These are phyloP conservation scores for Coemansia sp. DNA, from an alignment of 192 early-diverging fungal species.

Conservation along the genomic window DNA sequence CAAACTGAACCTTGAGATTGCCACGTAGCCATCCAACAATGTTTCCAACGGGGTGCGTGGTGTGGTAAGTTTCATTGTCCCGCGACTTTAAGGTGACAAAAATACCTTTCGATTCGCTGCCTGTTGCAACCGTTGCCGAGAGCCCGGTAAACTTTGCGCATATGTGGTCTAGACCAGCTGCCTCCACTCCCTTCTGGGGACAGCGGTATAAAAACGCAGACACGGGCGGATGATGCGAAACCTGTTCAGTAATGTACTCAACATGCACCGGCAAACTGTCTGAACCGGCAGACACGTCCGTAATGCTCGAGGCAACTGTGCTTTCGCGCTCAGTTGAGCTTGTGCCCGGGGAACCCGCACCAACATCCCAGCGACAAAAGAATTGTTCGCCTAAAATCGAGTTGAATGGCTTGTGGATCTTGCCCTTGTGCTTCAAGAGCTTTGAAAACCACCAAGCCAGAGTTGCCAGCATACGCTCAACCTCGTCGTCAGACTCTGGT, in stretches of 20 bases:
- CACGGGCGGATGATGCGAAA: constrained; percentile 63
- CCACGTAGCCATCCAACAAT: constrained; percentile 71
- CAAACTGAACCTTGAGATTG: constrained; percentile 61
- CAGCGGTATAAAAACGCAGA: constrained; percentile 67
- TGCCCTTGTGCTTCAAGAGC: constrained; percentile 63
- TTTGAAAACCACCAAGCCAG: constrained; percentile 74
- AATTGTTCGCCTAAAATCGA: constrained; percentile 62
- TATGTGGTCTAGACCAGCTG: constrained; percentile 71
- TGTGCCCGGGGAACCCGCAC: not conserved
- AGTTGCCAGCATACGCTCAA: constrained; percentile 69
- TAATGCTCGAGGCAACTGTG: constrained; percentile 45
- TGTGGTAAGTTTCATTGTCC: constrained; percentile 65
- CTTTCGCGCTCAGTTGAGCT: constrained; percentile 14
- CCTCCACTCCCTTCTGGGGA: constrained; percentile 62
- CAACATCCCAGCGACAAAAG: constrained; percentile 59
- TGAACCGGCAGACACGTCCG: constrained; percentile 21
- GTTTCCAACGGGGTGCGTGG: constrained; percentile 66
- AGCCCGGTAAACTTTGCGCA: constrained; percentile 73
- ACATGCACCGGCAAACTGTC: constrained; percentile 32
- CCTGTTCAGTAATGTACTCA: constrained; percentile 64
- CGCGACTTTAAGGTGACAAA: constrained; percentile 62
- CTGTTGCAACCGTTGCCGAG: constrained; percentile 67
- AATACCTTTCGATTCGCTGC: constrained; percentile 64
- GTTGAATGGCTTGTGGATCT: constrained; percentile 61
- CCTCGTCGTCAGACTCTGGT: constrained; percentile 60